Conservation (phyloP, 306 rosid species). For the Trifolium fragiferum region DNA sequence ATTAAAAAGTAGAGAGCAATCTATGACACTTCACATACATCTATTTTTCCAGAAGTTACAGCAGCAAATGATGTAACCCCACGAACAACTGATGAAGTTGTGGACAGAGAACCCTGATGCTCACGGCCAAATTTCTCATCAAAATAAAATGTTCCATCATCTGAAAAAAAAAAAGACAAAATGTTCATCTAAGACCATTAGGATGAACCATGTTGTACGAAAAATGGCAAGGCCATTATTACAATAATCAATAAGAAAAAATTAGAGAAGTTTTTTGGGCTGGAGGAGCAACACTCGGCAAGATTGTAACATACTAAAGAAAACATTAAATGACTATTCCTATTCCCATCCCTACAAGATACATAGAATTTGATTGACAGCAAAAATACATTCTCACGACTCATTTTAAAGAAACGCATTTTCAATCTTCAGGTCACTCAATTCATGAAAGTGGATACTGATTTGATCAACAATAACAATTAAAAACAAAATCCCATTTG, state of each 20-base stretch:
- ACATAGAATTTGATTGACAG: conserved; percentile 10
- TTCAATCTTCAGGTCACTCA: not conserved
- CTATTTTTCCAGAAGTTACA: conserved; percentile 70
- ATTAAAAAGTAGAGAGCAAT: conserved; percentile 12
- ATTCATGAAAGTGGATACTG: conserved; percentile 21
- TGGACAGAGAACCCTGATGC: conserved; percentile 81
- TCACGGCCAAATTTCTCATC: conserved; percentile 79
- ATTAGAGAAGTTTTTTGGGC: not conserved
- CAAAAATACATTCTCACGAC: not conserved
- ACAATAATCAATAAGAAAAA: not conserved
- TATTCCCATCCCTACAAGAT: conserved; percentile 16
- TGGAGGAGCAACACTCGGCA: not conserved
- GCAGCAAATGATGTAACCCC: conserved; percentile 80
- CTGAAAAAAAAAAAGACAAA: conserved; percentile 50
- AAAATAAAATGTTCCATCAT: conserved; percentile 85
- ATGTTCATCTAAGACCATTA: conserved; percentile 31
- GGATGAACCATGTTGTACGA: conserved; percentile 31
- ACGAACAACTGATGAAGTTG: conserved; percentile 88
- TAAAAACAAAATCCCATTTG: not conserved
- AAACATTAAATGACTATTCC: conserved; percentile 13
- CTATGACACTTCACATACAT: conserved; percentile 56
- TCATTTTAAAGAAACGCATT: conserved; percentile 19
- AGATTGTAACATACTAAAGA: not conserved
- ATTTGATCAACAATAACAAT: conserved; percentile 8
- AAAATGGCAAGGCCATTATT: not conserved